A percentile compares a stretch with the other conserved stretches of the same genome.
Conservation (phyloP, 2,329 filamentous ascomycete species). For the Calonectria ilicicola region DNA sequence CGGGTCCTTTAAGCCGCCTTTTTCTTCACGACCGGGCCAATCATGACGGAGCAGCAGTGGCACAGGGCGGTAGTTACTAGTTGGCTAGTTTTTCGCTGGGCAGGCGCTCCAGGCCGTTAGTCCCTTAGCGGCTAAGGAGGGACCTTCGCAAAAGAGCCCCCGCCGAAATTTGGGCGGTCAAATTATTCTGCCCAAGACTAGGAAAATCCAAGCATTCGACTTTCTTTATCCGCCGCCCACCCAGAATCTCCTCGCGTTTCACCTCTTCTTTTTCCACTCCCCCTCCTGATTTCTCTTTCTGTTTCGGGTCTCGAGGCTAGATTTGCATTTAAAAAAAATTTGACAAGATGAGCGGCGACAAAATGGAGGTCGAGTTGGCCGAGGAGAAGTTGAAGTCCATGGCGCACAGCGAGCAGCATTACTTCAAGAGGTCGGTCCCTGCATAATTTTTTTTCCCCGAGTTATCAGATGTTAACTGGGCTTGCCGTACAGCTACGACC, state of each 20-base stretch:
- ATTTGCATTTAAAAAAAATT: not conserved
- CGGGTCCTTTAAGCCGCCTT: not conserved
- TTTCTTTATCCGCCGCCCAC: constrained; percentile 29
- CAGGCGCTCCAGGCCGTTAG: not conserved
- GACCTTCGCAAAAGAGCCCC: not conserved
- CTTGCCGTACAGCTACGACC: constrained; percentile 81
- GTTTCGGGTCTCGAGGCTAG: not conserved
- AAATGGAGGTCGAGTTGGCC: constrained; percentile 70
- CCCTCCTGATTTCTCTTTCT: constrained; percentile 9
- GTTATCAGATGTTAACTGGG: constrained; percentile 48
- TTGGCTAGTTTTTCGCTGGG: not conserved
- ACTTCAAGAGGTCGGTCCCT: constrained; percentile 88
- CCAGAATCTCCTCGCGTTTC: not conserved
- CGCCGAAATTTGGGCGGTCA: constrained; percentile 41
- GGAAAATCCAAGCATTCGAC: constrained; percentile 39
- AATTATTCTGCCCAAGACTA: constrained; percentile 45
- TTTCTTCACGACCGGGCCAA: not conserved
- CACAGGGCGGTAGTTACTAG: not conserved
- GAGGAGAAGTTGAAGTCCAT: constrained; percentile 76
- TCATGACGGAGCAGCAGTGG: not conserved
- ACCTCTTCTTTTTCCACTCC: not conserved
- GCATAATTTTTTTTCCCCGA: constrained; percentile 18
- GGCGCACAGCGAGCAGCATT: constrained; percentile 97
- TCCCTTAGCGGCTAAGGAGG: constrained; percentile 6
- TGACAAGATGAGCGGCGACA: constrained; percentile 59